A percentile compares a stretch with the other conserved stretches of the same genome.
Evolutionary conservation across 345 rosid species (phyloP).

Genomic region (Pistacia vera): DNA sequence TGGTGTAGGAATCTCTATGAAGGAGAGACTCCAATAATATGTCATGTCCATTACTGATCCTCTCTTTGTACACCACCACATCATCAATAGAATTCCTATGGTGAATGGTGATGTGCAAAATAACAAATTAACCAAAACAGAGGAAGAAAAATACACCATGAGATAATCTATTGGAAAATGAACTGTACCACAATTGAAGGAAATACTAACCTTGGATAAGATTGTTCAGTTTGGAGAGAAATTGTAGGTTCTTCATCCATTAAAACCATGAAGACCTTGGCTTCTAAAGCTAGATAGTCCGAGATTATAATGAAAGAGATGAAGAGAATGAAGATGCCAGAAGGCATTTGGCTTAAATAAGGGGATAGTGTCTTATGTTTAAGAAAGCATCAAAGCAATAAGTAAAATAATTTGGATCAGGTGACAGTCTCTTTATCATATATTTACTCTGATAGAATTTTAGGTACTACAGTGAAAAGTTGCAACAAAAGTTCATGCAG

Average conservation of each 20-base stretch:
- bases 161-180: background rate
- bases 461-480: constrained; percentile 10
- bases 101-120: background rate
- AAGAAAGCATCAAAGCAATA: background rate
- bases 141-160: background rate
- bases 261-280: constrained; percentile 40
- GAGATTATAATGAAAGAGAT: constrained; percentile 6
- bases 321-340: constrained; percentile 11
- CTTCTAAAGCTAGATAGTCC: constrained; percentile 14
- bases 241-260: constrained; percentile 37
- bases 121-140: background rate
- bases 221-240: constrained; percentile 25
- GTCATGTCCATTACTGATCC: constrained; percentile 29
- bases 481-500: constrained; percentile 15
- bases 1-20: constrained; percentile 32
- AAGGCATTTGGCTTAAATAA: constrained; percentile 16
- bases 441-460: background rate
- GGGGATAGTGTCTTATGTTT: background rate
- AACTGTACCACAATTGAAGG: background rate
- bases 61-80: constrained; percentile 28
- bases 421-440: background rate
- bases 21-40: constrained; percentile 33
- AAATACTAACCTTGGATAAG: constrained; percentile 13
- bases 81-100: constrained; percentile 19
- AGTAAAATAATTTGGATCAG: background rate